Base-by-base conservation (phyloP, 1,284 basidiomycete species). In the Cryptococcus sp. region DNA sequence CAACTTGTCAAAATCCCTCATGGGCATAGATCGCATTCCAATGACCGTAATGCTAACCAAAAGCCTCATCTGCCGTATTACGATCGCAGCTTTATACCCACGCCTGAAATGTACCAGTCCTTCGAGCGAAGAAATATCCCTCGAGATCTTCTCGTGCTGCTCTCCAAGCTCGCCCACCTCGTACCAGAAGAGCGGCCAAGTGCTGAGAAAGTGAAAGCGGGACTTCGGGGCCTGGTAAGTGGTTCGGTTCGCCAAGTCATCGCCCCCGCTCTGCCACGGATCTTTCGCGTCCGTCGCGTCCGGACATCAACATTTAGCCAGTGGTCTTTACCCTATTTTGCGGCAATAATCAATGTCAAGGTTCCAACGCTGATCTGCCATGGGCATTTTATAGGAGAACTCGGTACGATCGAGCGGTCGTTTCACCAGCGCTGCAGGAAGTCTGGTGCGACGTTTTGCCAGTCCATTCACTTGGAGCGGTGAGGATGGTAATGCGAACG, bases 121-220 rank as follows among this genome's bases (percentile, higher is more conserved):
- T 89, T 91, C 60, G 84, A 86, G 58, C 80, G 85, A 5, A 81
- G 89, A 15, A 83, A 86, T 29, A 78, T 93, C 0, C 88, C 91
- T 4, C 79, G 83, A 3, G 81, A 86, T 1, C 85, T 88, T 59
- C 78, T 93, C 2, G 77, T 88, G 0, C 76, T 94, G 16, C 78
- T 95, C 16, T 88, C 91, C 62, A 82, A 83, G 48, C 80, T 94
- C 50, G 76, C 93, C 53, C 83, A 86, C 63, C 79, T 87, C 43
- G 77, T 78, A 4, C 86, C 90, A 0, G 72, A 78, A 6, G 73
- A 75, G 15, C 81, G 92, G 48, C 90, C 90, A 5, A 85, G 85
- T 0, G 86, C 86, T 47, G 87, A 89, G 54, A 84, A 87, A 46
- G 86, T 94, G 5, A 62, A 52, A 38, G 45, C 48, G 6, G 69